Conservation (phyloP, 345 rosid genomes). For the Raphanus raphanistrum region DNA sequence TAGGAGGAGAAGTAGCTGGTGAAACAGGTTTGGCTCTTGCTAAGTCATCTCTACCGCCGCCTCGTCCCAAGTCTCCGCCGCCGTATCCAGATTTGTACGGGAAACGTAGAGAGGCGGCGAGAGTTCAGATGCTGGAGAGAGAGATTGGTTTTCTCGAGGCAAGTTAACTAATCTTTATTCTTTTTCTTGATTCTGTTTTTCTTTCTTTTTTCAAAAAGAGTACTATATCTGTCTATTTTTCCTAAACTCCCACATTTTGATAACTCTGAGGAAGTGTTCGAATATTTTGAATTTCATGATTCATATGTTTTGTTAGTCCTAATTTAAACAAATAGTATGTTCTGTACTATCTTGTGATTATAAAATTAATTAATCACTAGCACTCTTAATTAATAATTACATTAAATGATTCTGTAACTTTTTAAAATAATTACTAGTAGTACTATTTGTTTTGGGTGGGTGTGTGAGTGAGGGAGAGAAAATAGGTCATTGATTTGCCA, state of each 20-base stretch:
- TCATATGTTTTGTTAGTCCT: slow-evolving; percentile 2
- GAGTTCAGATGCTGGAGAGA: slow-evolving; percentile 85
- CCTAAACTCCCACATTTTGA: slow-evolving; percentile 30
- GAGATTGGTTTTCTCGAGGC: slow-evolving; percentile 92
- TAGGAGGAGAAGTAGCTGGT: slow-evolving; percentile 18
- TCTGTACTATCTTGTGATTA: slow-evolving; percentile 14
- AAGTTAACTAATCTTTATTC: slow-evolving; percentile 19
- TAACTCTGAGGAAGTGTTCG: slow-evolving; percentile 32
- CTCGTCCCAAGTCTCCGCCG: slow-evolving; percentile 90
- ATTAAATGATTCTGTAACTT: not conserved
- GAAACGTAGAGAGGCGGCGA: slow-evolving; percentile 74
- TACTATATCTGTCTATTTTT: not conserved
- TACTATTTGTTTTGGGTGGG: not conserved
- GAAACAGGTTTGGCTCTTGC: slow-evolving; percentile 41
- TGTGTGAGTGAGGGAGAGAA: not conserved
- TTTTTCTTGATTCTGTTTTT: not conserved
- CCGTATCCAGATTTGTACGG: slow-evolving; percentile 95
- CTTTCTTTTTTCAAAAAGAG: not conserved
- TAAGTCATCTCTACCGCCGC: slow-evolving; percentile 57
- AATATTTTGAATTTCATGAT: slow-evolving; percentile 36
- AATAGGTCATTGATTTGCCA: slow-evolving; percentile 5
- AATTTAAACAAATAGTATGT: not conserved
- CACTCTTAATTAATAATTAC: not conserved
- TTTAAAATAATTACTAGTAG: not conserved
- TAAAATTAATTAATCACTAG: not conserved